Evolutionary conservation across 768 basidiomycete species (phyloP).

Genomic region (Mycena filopes): DNA sequence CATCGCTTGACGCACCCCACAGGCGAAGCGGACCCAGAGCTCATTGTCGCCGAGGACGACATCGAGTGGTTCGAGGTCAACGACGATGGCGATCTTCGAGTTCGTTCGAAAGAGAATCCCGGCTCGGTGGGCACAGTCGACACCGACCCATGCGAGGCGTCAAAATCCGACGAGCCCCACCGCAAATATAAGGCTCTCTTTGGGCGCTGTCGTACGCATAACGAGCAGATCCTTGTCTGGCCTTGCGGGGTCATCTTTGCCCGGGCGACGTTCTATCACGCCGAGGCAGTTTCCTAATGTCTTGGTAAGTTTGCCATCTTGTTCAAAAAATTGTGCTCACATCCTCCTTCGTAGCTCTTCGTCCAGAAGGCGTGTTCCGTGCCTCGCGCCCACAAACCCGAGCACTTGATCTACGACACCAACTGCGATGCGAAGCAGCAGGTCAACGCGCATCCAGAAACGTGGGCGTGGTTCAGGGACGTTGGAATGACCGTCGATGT

Average conservation of each 20-base stretch:
- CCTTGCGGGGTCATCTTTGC: conserved; percentile 36
- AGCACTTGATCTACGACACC: conserved; percentile 35
- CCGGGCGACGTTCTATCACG: conserved; percentile 33
- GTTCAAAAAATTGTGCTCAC: neutral
- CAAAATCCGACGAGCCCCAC: conserved; percentile 17
- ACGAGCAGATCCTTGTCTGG: conserved; percentile 32
- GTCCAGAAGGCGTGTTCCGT: conserved; percentile 36
- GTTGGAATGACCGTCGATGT: conserved; percentile 27
- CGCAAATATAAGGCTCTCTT: conserved; percentile 31
- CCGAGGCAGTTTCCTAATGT: conserved; percentile 34
- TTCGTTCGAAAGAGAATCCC: neutral
- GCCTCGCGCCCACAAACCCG: conserved; percentile 37
- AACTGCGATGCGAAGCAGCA: conserved; percentile 31
- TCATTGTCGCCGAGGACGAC: neutral
- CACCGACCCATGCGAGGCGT: conserved; percentile 9
- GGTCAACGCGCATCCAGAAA: conserved; percentile 6
- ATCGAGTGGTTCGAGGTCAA: neutral
- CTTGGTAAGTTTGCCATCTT: conserved; percentile 22
- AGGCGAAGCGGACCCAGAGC: neutral
- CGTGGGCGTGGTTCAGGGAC: conserved; percentile 15
- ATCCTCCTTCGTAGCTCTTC: neutral
- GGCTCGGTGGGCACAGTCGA: conserved; percentile 3
- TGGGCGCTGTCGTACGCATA: conserved; percentile 29
- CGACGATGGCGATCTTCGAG: too few relatives aligned
- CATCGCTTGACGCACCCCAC: neutral